Conservation (phyloP, 1,284 basidiomycete species). For the Trichosporon coremiiforme region DNA sequence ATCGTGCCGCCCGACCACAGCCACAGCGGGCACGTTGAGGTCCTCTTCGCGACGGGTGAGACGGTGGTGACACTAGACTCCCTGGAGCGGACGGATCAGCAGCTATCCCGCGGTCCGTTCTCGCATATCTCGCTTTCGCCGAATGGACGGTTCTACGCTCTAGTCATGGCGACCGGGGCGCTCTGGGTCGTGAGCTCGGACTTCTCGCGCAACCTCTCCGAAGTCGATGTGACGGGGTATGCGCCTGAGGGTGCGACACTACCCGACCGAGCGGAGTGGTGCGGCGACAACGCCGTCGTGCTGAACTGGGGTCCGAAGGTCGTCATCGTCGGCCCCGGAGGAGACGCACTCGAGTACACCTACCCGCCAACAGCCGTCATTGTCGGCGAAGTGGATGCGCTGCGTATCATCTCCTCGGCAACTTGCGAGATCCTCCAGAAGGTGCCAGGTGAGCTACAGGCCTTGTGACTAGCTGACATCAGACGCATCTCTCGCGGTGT, state of each 20-base stretch:
- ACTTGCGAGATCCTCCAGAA: slow-evolving; percentile 89
- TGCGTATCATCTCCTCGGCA: slow-evolving; percentile 76
- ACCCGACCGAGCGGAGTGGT: slow-evolving; percentile 80
- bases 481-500: slow-evolving; percentile 78
- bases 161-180: slow-evolving; percentile 70
- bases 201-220: slow-evolving; percentile 83
- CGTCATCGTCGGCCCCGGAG: slow-evolving; percentile 86
- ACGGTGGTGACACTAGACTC: slow-evolving; percentile 80
- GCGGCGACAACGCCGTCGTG: slow-evolving; percentile 91
- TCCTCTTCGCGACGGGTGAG: slow-evolving; percentile 73
- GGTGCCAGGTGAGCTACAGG: slow-evolving; percentile 67
- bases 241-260: slow-evolving; percentile 42
- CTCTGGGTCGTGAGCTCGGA: slow-evolving; percentile 93
- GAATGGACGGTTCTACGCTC: slow-evolving; percentile 87
- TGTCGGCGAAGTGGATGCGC: slow-evolving; percentile 82
- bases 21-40: slow-evolving; percentile 81
- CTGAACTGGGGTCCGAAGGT: slow-evolving; percentile 77
- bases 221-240: slow-evolving; percentile 66
- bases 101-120: slow-evolving; percentile 86
- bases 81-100: slow-evolving; percentile 78
- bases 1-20: slow-evolving; percentile 83
- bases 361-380: slow-evolving; percentile 76
- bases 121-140: slow-evolving; percentile 82
- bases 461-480: slow-evolving; percentile 9
- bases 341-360: slow-evolving; percentile 81